Evolutionary conservation across 1,284 basidiomycete species (phyloP).

Genomic region (Heliocybe sulcata): DNA sequence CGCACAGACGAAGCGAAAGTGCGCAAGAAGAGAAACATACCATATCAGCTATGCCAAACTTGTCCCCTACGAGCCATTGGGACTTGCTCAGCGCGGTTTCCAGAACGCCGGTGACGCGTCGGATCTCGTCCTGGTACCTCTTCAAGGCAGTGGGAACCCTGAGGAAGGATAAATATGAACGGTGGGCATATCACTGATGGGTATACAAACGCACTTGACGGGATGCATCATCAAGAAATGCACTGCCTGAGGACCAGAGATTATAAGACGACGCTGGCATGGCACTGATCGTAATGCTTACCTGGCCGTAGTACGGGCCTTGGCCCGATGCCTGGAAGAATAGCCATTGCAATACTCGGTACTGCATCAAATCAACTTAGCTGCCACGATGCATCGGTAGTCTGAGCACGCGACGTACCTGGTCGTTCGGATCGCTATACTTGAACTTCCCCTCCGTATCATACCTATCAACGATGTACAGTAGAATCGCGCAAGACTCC

Average conservation of each 20-base stretch:
- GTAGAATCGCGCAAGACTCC: slow-evolving; percentile 60
- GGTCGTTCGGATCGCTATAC: slow-evolving; percentile 29
- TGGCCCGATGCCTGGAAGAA: slow-evolving; percentile 3
- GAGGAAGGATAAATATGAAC: too few species aligned
- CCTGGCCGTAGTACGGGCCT: slow-evolving; percentile 1
- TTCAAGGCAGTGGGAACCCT: slow-evolving; percentile 18
- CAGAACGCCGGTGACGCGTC: slow-evolving; percentile 23
- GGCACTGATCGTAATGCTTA: not conserved
- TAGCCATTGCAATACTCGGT: not conserved
- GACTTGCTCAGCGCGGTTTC: slow-evolving; percentile 18
- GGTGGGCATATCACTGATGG: not conserved
- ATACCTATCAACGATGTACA: slow-evolving; percentile 59
- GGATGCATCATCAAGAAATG: slow-evolving; percentile 17
- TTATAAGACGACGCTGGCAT: too few species aligned
- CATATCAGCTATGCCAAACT: not conserved
- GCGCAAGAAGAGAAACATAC: not conserved
- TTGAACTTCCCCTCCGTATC: slow-evolving; percentile 50
- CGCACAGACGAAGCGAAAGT: too few species aligned
- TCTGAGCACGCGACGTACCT: not conserved
- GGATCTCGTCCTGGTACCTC: slow-evolving; percentile 22
- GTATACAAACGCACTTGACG: slow-evolving; percentile 9
- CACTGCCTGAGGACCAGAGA: too few species aligned
- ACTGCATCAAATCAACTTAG: not conserved
- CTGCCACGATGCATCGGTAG: slow-evolving; percentile 7
- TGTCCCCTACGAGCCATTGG: not conserved